Base-by-base conservation (phyloP, 192 early-diverging fungal genomes). In the Dispira simplex region DNA sequence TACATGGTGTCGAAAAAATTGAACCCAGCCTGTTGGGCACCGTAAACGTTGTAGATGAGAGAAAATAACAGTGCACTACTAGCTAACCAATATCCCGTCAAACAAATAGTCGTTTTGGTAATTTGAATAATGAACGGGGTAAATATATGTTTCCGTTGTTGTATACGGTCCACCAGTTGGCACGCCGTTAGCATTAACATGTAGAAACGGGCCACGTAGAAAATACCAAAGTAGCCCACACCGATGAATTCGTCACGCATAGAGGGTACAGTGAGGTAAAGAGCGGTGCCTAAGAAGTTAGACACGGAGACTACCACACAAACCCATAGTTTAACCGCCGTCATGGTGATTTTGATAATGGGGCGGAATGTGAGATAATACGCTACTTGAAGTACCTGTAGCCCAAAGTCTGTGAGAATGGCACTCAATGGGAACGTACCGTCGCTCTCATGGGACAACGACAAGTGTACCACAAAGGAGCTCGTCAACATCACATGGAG, bases 1-100 rank as follows among this genome's bases (percentile, higher is more conserved):
- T 56, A 56, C 54, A 56, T 56, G 54, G 54, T 21, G 25, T 56
- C 54, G 54, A 13, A 13, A 56, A 56, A 56, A 25, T 26, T 56
- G 54, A 56, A 56, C 25, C 13, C 25, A 25, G 16, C 28, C 54
- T 14, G 20, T 8, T 56, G 3, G 9, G 18, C 54, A 28, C 28
- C 12, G n/a, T 20, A 20, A 56, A 56, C 9, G 54, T 4, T 23
- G 54, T 56, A 56, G 28, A 56, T 26, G 18, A 56, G 12, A 13
- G 23, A 14, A 14, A 27, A 28, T 14, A 56, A 25, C 20, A 25
- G 13, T 3, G 54, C 16, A 9, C 54, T 56, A 9, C 13, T 25
- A 2, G 18, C 54, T 28, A 25, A 27, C 54, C 54, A 56, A 28
- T 56, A 56, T 8, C 18, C 16, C 16, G 28, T 27, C 18, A 56